Base-by-base conservation (phyloP, 1,139 yeast species). In the Entelexis paramagnoliae region DNA sequence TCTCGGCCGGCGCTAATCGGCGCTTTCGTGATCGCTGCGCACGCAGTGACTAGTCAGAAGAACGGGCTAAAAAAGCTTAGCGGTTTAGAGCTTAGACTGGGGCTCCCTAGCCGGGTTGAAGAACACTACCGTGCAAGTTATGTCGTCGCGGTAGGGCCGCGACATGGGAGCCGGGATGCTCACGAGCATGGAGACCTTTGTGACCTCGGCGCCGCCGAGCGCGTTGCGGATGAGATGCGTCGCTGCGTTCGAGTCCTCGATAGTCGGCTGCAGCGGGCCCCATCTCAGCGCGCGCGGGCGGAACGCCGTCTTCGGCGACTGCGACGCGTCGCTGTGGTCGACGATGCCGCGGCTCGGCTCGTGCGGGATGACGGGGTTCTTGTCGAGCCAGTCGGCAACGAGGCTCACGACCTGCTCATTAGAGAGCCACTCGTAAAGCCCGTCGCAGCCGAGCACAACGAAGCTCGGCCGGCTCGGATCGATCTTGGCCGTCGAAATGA, bases 41-140 rank as follows among this genome's bases (percentile, higher is more conserved):
- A n/a, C n/a, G n/a, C n/a, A n/a, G n/a, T n/a, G n/a, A n/a, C n/a
- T n/a, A n/a, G n/a, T n/a, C n/a, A n/a, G n/a, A n/a, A n/a, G n/a
- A n/a, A n/a, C n/a, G n/a, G n/a, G n/a, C n/a, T n/a, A n/a, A n/a
- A n/a, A n/a, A n/a, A n/a, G n/a, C n/a, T n/a, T n/a, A 28, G 17
- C 3, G n/a, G 1, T 24, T n/a, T 44, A 44, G 3, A 34, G 39
- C 33, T 24, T 34, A 3, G 47, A n/a, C 17, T 16, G 35, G 4
- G 40, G 39, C 40, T 28, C 48, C 29, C 11, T 16, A 2, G 42
- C 42, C 14, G 56, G 56, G 9, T 30, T 59, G 66, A 91, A 93
- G 68, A 91, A 91, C 4, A 89, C 89, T 24, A 91, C 98, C 2
- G 96, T 88, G n/a, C 89, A 97, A 0, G 97, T 89, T 63, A 91